Evolutionary conservation across 2,329 filamentous ascomycete species (phyloP).

Genomic region (Trichophyton schoenleinii): DNA sequence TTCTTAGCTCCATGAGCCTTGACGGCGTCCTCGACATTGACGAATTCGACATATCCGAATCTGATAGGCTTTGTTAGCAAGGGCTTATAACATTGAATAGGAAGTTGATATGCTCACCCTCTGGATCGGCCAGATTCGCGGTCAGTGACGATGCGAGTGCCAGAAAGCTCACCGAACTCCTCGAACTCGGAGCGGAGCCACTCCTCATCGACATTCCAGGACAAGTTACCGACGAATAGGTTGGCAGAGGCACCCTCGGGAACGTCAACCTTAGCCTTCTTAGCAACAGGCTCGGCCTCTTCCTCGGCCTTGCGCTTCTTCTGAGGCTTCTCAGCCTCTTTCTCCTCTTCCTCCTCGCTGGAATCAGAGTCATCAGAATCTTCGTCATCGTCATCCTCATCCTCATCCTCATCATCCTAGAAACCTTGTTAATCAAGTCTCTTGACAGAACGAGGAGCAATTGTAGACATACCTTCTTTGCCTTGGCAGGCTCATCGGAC

Average conservation of each 20-base stretch:
- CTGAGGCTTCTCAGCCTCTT: slow-evolving; percentile 18
- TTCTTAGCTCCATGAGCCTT: slow-evolving; percentile 65
- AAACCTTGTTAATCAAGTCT: neutral
- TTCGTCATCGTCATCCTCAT: slow-evolving; percentile 13
- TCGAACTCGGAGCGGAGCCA: slow-evolving; percentile 71
- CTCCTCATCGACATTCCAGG: slow-evolving; percentile 82
- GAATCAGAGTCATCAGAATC: slow-evolving; percentile 26
- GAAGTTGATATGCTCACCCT: slow-evolving; percentile 40
- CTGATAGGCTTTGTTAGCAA: slow-evolving; percentile 21
- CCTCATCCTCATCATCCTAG: slow-evolving; percentile 4
- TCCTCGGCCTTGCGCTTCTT: slow-evolving; percentile 41
- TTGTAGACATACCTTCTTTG: neutral
- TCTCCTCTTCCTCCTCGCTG: slow-evolving; percentile 20
- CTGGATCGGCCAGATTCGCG: slow-evolving; percentile 69
- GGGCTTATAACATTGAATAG: neutral
- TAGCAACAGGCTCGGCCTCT: slow-evolving; percentile 28
- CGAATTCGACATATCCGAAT: slow-evolving; percentile 88
- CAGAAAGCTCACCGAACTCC: slow-evolving; percentile 57
- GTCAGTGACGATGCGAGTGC: slow-evolving; percentile 72
- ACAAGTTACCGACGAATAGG: slow-evolving; percentile 80
- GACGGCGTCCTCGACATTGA: slow-evolving; percentile 51
- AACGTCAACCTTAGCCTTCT: slow-evolving; percentile 52
- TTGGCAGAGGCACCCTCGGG: slow-evolving; percentile 41
- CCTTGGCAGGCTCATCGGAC: neutral
- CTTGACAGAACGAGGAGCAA: neutral